Conservation (phyloP, 108 stramenopile species). For the Tribonema minus region DNA sequence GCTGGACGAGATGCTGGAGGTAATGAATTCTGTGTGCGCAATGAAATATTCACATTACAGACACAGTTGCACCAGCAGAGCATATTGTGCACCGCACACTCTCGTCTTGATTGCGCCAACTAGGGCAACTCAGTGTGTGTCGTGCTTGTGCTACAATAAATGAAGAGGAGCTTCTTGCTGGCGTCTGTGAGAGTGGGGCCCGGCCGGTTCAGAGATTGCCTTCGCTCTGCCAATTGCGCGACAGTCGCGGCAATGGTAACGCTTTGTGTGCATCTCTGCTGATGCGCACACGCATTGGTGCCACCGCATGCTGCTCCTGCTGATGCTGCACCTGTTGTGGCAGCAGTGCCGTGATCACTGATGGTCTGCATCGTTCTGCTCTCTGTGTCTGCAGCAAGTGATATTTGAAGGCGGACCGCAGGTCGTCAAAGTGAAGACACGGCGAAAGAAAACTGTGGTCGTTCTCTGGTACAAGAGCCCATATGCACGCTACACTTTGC, state of each 20-base stretch:
- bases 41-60: neutral
- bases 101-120: neutral
- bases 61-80: neutral
- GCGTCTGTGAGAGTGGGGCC: neutral
- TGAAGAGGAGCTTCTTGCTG: neutral
- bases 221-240: no score
- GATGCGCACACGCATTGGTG: no score
- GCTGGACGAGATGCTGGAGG: conserved; percentile 16
- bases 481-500: conserved; percentile 34
- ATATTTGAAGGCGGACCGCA: neutral
- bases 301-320: no score
- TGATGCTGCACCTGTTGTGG: no score
- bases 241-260: no score
- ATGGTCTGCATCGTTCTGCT: neutral
- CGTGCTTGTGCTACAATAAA: neutral
- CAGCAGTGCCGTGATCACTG: neutral
- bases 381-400: neutral
- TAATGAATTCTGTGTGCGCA: neutral
- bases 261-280: no score
- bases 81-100: neutral
- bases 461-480: conserved; percentile 3
- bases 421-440: neutral
- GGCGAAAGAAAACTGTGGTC: neutral
- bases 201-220: no score
- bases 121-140: neutral